A percentile compares a stretch with the other conserved stretches of the same genome.
phyloP scores from a whole-genome alignment of 805 yeast genomes.

The Saturnispora bothae region DNA sequence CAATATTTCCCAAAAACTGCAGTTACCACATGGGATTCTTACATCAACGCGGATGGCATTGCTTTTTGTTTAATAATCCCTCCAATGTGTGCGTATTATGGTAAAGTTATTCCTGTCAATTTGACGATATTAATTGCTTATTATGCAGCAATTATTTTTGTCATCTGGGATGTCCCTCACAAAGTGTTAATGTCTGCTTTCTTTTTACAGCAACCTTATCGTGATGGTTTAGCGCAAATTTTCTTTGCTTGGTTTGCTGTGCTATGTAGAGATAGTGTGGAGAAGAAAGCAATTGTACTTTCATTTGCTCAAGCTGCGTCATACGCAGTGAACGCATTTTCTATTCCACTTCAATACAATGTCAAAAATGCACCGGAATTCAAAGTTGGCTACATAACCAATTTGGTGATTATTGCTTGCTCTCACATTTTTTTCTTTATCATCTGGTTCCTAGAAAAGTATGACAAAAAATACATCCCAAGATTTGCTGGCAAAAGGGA shows the following conservation, averaged over 20 bases:
- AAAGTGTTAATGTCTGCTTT: constrained; percentile 30
- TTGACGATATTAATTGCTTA: constrained; percentile 7
- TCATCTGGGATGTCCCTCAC: constrained; percentile 11
- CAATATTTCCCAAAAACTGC: constrained; percentile 8
- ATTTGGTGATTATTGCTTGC: constrained; percentile 9
- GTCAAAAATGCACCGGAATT: constrained; percentile 12
- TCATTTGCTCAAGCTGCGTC: constrained; percentile 13
- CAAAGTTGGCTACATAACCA: constrained; percentile 12
- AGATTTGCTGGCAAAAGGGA: constrained; percentile 14
- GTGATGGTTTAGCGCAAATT: constrained; percentile 15
- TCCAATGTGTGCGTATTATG: constrained; percentile 31
- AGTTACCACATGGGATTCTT: constrained; percentile 15
- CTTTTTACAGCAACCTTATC: constrained; percentile 22
- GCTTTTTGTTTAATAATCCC: constrained; percentile 22
- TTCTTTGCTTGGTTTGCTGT: constrained; percentile 16
- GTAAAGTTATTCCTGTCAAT: constrained; percentile 13
- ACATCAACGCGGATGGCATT: constrained; percentile 11
- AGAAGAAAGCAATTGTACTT: constrained; percentile 16
- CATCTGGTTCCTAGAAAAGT: constrained; percentile 13
- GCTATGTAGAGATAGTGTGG: constrained; percentile 16
- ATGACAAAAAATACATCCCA: constrained; percentile 12
- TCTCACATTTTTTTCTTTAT: constrained; percentile 11
- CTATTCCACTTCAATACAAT: constrained; percentile 16
- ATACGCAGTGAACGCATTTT: constrained; percentile 15
- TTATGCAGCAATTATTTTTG: constrained; percentile 10